Evolutionary conservation across 2,329 filamentous ascomycete species (phyloP), one percentile per base, ranked within the genome.

Genomic region (Pyricularia pennisetigena): DNA sequence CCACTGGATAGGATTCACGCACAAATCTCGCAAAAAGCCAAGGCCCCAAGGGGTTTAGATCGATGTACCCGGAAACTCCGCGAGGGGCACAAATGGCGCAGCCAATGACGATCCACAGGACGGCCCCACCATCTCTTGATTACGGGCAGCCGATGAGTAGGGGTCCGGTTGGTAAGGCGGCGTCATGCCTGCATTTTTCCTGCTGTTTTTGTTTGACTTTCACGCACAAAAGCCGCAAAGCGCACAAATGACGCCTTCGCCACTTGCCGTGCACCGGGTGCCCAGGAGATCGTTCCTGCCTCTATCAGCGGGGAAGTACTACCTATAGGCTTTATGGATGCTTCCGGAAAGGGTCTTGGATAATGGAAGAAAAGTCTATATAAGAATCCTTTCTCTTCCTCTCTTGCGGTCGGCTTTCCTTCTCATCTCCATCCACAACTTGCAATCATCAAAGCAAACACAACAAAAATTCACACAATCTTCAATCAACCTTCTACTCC

Each of bases 51-150:
- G 62, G 59, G n/a, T 23, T 6, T 7, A n/a, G 23, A 49, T n/a
- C 8, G 30, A 26, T 9, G 29, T n/a, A 49, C 62, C n/a, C 64
- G 32, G 16, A 35, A 65, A 64, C 62, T 28, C 26, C 26, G 62
- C 62, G 26, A 64, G 16, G 62, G 62, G 65, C 65, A 59, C 24
- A 66, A 66, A 66, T 59, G 32, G 35, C 65, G 65, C 65, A 66
- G 26, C 41, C 41, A 49, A 49, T n/a, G 7, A 49, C 6, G 20
- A 49, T 1, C 16, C 41, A 6, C 4, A 8, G n/a, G n/a, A 5
- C 20, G 41, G 14, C 35, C 26, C 41, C 64, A 49, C 24, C 23
- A 29, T 20, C n/a, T 23, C 30, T 24, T 24, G 14, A 4, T 49
- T 20, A 49, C n/a, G 23, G 41, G 30, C 10, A 54, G 3, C 30